Evolutionary conservation across 371 early-diverging fungal species (phyloP), one percentile per base, ranked within the genome.

Genomic region (Saksenaea vasiformis): DNA sequence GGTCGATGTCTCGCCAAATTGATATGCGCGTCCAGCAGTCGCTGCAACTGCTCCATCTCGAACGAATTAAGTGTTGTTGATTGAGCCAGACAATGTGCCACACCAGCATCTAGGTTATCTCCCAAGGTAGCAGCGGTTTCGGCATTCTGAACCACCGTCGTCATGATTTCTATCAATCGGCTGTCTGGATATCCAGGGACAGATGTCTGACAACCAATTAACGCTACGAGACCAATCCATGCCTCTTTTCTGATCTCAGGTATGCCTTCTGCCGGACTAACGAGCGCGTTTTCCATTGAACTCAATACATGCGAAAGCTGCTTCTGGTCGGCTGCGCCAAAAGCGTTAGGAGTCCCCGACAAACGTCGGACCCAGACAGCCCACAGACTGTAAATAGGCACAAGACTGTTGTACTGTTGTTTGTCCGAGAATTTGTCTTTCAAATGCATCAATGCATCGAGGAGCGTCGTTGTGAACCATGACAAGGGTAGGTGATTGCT

Each of bases 401-500:
- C 53, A 11, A 69, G 61, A 2, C 34, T 59, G 15, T 53, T 26
- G 24, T 35, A 22, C 15, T 58, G 39, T 9, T 35, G n/a, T 24
- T 51, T 17, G 4, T 14, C 28, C 24, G 36, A 3, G 31, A 41
- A 65, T 56, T 55, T 36, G 3, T 59, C 64, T 3, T 66, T 61
- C 7, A 80, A 37, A 14, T 31, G 19, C 9, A 73, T 22, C 0
- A 75, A 44, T 2, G 67, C 51, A 28, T 70, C 66, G 3, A 79
- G 7, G 13, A 82, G 64, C 1, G 67, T 56, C 0, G 65, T 39
- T 0, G 80, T 78, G 28, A 79, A 82, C 83, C 83, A 82, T 14
- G 80, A 68, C 19, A 74, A 43, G 3, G 83, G 83, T 4, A 82
- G 60, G 51, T 82, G 76, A 11, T 76, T 66, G 58, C 73, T 74